Base-by-base conservation (phyloP, 2,329 filamentous ascomycete genomes). In the Neonectria coccinea region DNA sequence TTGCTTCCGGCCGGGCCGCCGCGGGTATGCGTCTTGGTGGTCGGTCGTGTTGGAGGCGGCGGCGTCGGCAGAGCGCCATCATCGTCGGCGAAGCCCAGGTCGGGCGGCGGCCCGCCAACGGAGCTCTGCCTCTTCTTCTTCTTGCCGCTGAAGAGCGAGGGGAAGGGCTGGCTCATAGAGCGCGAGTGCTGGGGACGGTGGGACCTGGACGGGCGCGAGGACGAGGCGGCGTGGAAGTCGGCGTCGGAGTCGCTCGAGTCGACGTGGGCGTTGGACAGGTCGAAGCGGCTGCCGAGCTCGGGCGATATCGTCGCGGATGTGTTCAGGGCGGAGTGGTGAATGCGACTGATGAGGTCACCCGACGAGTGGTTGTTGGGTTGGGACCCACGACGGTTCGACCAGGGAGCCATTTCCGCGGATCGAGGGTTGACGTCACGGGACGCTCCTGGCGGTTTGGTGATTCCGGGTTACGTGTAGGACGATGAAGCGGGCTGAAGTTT, bases 131-230 rank as follows among this genome's bases (percentile, higher is more conserved):
- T 85, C 79, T 87, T 89, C 74, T 87, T 89, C 74, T 88, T 89
- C 67, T 81, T 84, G 66, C 81, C 80, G 33, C 86, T 84, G 74
- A 94, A 92, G 33, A 94, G 79, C 18, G 88, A 89, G 8, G 92
- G 90, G 68, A 95, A 91, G 11, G 92, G 92, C 73, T 95, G 90
- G 83, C 92, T 96, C 81, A 91, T 87, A 59, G 92, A 94, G 59
- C 92, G 78, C 11, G 69, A 68, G 58, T 80, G 77, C 45, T 68
- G 64, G 14, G 75, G 67, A 22, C 68, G 64, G 65, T 56, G 66
- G 54, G 66, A 50, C 48, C 65, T 74, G 57, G 67, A 67, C 8
- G 48, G 55, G 33, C 48, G 58, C 22, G 47, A 39, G 22, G 71
- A 66, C 44, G 68, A 62, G 56, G 67, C 64, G 52, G 75, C 74